Percentiles rank a stretch among this genome's conserved stretches.
These are phyloP conservation scores for Podospora fimiseda DNA, from an alignment of 495 filamentous ascomycete species.

Conservation along the genomic window DNA sequence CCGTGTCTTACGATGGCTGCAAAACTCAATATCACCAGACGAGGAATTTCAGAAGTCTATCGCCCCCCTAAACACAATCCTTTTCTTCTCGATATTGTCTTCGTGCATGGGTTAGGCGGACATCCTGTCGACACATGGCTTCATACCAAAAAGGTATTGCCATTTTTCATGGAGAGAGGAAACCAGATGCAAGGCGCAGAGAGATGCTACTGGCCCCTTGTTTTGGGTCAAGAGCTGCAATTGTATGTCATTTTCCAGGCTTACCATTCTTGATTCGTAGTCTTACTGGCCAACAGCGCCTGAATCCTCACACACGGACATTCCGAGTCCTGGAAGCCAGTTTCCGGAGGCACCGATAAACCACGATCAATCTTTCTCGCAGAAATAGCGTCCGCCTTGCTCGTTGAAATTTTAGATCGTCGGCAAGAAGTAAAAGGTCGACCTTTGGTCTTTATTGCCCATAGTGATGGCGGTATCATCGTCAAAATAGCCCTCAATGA, in stretches of 20 bases:
- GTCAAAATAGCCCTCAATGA: background rate
- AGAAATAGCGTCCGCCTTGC: background rate
- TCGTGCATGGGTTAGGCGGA: background rate
- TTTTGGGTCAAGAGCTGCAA: background rate
- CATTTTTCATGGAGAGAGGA: too few relatives aligned
- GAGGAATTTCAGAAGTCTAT: background rate
- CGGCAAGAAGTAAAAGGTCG: background rate
- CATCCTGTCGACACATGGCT: background rate
- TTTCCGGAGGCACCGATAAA: too few relatives aligned
- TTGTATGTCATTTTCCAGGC: too few relatives aligned
- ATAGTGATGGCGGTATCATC: background rate
- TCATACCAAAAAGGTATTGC: too few relatives aligned
- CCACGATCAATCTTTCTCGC: background rate
- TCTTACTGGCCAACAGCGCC: background rate
- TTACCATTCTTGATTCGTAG: too few relatives aligned
- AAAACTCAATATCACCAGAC: too few relatives aligned
- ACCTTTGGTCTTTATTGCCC: background rate
- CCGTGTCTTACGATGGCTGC: background rate
- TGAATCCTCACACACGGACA: background rate
- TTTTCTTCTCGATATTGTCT: background rate
- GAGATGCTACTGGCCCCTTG: background rate
- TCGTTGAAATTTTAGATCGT: background rate
- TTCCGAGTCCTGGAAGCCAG: background rate
- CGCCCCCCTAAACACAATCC: background rate
- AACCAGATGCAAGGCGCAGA: background rate